Base-by-base conservation (phyloP, 1,139 yeast species). In the Taphrina communis region DNA sequence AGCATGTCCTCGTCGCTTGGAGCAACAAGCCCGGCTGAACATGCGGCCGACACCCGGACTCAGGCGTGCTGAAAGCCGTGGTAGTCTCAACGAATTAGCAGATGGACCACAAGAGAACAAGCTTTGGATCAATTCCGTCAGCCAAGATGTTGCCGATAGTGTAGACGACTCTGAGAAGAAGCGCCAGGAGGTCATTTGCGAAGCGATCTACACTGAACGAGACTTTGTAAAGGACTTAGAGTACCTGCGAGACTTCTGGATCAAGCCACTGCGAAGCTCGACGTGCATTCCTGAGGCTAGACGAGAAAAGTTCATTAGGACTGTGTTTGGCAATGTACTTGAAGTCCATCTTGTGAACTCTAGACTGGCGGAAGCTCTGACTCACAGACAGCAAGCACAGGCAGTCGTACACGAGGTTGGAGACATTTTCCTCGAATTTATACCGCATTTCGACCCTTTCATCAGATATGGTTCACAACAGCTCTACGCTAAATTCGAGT, bases 1-100 rank as follows among this genome's bases (percentile, higher is more conserved):
- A 74, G 96, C 97, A n/a, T 94, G 99, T 80, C 99, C 99, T 11
- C 85, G 97, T 74, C 85, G 99, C 73, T 81, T 94, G 65, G 99
- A 94, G 78, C 99, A 94, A 77, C 98, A 94, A 76, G 97, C 97
- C 1, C 83, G 98, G 70, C 83, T 91, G 71, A 91, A 92, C 75
- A 83, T 90, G 85, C 90, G 91, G 77, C 92, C 96, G 7, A 90
- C 90, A 75, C 94, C 97, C 52, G 96, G 96, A 0, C 83, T 94
- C 74, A 86, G 87, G 73, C 82, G 97, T 56, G 92, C 96, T 7
- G 96, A 90, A 62, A 87, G 94, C 7, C 83, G 90, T 74, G 83
- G 91, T 39, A 88, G 97, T 1, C 79, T 90, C 60, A 88, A 88
- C 73, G 89, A 85, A 21, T 17, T 61, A 19, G 89, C 87, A 56